Evolutionary conservation across 139 green algal genomes (phyloP).

Genomic region (Picocystis salinarum): DNA sequence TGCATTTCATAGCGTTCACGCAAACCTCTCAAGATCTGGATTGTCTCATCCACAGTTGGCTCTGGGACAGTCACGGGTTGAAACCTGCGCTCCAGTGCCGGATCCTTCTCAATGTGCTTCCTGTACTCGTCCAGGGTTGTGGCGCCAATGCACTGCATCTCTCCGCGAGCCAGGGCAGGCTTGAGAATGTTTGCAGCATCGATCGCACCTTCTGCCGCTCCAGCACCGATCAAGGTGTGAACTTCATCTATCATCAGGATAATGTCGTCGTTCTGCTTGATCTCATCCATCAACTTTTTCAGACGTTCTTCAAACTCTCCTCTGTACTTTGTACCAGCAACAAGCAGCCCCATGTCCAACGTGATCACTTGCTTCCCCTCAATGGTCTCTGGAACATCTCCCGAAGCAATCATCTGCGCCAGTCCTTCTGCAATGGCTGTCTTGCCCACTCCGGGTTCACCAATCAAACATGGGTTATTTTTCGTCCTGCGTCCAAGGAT

Average conservation of each 20-base stretch:
- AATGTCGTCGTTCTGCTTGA: slow-evolving; percentile 30
- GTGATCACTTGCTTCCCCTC: slow-evolving; percentile 10
- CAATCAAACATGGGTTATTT: slow-evolving; percentile 13
- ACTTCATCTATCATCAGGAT: slow-evolving; percentile 34
- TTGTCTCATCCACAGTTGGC: slow-evolving; percentile 9
- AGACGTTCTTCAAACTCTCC: slow-evolving; percentile 22
- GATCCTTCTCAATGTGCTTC: slow-evolving; percentile 87
- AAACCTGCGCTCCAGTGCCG: slow-evolving; percentile 74
- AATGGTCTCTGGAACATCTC: no score
- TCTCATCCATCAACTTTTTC: slow-evolving; percentile 49
- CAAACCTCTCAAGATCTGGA: slow-evolving; percentile 14
- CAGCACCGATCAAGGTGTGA: slow-evolving; percentile 35
- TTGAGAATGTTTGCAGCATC: slow-evolving; percentile 71
- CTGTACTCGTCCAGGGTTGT: slow-evolving; percentile 80
- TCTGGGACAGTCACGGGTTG: slow-evolving; percentile 28
- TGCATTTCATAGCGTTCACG: slow-evolving; percentile 10
- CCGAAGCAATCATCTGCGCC: slow-evolving; percentile 64
- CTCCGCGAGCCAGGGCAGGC: slow-evolving; percentile 40
- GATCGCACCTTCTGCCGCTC: slow-evolving; percentile 39
- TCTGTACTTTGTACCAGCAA: slow-evolving; percentile 26
- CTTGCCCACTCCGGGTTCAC: slow-evolving; percentile 26
- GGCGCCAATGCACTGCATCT: slow-evolving; percentile 32
- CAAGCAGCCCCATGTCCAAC: slow-evolving; percentile 16
- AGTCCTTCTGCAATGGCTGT: slow-evolving; percentile 77
- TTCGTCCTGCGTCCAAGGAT: slow-evolving; percentile 14